Conservation (phyloP, 331 rosid species). For the Rosa hybrid region DNA sequence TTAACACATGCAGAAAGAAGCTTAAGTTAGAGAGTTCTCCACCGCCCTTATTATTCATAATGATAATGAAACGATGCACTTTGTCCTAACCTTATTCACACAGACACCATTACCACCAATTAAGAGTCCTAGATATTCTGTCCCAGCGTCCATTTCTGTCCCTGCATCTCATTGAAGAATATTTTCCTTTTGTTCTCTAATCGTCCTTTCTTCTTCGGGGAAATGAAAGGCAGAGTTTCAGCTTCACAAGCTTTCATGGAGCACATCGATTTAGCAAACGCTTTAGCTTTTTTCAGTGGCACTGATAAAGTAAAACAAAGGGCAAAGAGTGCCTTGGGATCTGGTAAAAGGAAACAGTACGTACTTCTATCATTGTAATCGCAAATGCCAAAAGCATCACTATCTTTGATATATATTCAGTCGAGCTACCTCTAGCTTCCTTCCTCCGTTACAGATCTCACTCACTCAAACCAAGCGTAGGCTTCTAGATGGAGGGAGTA, state of each 20-base stretch:
- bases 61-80: not conserved
- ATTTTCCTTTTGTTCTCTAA: slow-evolving; percentile 43
- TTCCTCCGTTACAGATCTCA: not conserved
- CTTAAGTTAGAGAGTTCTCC: not conserved
- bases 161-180: slow-evolving; percentile 58
- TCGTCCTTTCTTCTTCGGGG: slow-evolving; percentile 34
- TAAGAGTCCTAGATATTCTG: slow-evolving; percentile 35
- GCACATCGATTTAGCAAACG: slow-evolving; percentile 46
- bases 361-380: slow-evolving; percentile 41
- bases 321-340: slow-evolving; percentile 52
- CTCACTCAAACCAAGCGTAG: not conserved
- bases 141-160: slow-evolving; percentile 31
- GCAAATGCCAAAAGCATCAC: not conserved
- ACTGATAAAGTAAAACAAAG: slow-evolving; percentile 41
- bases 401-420: not conserved
- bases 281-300: slow-evolving; percentile 47
- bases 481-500: not conserved
- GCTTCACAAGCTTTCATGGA: slow-evolving; percentile 53
- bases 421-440: not conserved
- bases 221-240: slow-evolving; percentile 1
- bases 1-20: not conserved
- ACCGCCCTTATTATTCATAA: not conserved
- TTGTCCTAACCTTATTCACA: not conserved
- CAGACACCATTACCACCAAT: not conserved
- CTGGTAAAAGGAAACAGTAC: slow-evolving; percentile 31